Base-by-base conservation (phyloP, 768 basidiomycete genomes). In the Tulasnella sp. region DNA sequence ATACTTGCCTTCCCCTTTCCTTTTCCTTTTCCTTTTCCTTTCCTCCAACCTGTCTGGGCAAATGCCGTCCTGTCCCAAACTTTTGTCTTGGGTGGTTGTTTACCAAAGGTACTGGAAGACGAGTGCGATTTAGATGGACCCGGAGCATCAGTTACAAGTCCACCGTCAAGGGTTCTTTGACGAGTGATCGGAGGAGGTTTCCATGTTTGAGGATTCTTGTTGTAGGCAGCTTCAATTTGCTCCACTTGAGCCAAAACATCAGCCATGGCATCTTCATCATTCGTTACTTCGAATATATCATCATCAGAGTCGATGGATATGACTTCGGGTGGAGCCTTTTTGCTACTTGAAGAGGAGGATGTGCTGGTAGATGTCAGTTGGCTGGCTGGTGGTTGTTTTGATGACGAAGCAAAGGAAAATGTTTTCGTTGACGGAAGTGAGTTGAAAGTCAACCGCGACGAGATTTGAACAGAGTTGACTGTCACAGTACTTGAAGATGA, bases 41-140 rank as follows among this genome's bases (percentile, higher is more conserved):
- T 73, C 59, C 70, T 78, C 67, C 74, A 66, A 0, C 89, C 90
- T 3, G 81, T 76, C 67, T 87, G 84, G 4, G 90, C 81, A 60
- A 86, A 93, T 10, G 70, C 78, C 0, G 91, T 88, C 20, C 87
- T 81, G 61, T 98, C 90, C 95, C 95, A 99, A 41, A 37, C 72
- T 69, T 93, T 96, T 1, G 73, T 77, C 63, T 83, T 79, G 16
- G 70, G 70, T 4, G 75, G 70, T 52, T 75, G 75, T 42, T 74
- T 71, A 7, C 76, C 76, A 53, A 77, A 78, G 4, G 56, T 20
- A 40, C 58, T 47, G 37, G 25, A 13, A 19, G 40, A 16, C 16
- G 47, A 22, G 20, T 16, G 19, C 4, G 34, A 25, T 12, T 37
- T 31, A 13, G 27, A 20, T 12, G 37, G 39, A 5, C 25, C 28